Evolutionary conservation across 2,329 filamentous ascomycete species (phyloP), one percentile per base, ranked within the genome.

Genomic region (Talaromyces sp.): DNA sequence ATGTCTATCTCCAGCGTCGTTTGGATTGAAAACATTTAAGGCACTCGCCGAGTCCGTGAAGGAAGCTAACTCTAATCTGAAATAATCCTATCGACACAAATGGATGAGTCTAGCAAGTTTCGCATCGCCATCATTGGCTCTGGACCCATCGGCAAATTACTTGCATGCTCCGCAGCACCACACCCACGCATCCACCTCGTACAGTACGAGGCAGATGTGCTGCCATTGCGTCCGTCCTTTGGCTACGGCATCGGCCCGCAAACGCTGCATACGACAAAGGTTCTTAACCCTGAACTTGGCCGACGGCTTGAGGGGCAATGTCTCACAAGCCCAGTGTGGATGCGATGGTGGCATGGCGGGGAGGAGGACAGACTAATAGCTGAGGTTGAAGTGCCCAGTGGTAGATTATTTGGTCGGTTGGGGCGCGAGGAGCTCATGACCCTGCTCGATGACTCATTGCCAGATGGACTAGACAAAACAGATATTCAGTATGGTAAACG

Each of bases 281-380:
- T 61, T 4, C 59, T 61, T 7, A 58, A 58, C 11, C 59, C 47
- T 2, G 49, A 33, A 22, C n/a, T 58, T n/a, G 55, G 55, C 9
- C 28, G 27, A 22, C 49, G 39, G 11, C 27, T 58, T 7, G 56
- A 58, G 19, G 59, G 58, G 39, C 28, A 58, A 17, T 58, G 55
- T 8, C 53, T 54, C 4, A 57, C 39, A 22, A 49, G 27, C 11
- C n/a, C 13, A 10, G 32, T 53, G 13, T 61, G 59, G 59, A 61
- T 61, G 59, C 54, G 25, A 28, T 61, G 59, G 59, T 61, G 59
- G 59, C 59, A 61, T 27, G 55, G 59, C n/a, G 59, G 59, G 4
- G 55, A 47, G 10, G 32, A 33, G 32, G 32, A 33, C 32, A 47
- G 28, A 25, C 9, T 54, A 7, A 55, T 61, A 28, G 59, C 59